A percentile compares a stretch with the other conserved stretches of the same genome.
These are phyloP conservation scores for Cryphonectria japonica DNA, from an alignment of 2,329 filamentous ascomycete species.

Conservation along the genomic window DNA sequence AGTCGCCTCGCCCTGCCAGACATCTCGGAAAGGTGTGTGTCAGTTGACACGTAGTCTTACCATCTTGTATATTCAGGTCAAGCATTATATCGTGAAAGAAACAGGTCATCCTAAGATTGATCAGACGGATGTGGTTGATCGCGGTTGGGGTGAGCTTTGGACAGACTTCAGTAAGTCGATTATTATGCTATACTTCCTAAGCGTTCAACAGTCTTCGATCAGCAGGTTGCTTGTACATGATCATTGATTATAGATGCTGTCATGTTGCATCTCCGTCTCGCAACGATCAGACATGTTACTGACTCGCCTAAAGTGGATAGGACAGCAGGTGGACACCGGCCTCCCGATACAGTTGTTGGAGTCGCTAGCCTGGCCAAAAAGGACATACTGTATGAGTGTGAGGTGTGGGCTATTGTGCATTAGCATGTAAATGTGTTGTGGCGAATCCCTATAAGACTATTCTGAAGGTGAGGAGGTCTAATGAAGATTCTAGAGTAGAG, in stretches of 20 bases:
- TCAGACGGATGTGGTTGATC: conserved; percentile 21
- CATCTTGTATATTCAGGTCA: background rate
- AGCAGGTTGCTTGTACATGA: background rate
- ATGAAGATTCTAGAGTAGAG: background rate
- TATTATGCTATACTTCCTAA: background rate
- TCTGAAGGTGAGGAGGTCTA: too few relatives aligned
- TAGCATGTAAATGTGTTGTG: background rate
- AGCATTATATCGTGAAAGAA: conserved; percentile 26
- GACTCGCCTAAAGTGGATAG: conserved; percentile 13
- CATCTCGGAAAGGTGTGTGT: background rate
- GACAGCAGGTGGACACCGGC: conserved; percentile 20
- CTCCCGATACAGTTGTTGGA: conserved; percentile 23
- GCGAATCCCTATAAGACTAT: background rate
- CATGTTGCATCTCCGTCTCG: too few relatives aligned
- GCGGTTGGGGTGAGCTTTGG: conserved; percentile 23
- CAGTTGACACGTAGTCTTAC: too few relatives aligned
- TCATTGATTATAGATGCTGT: background rate
- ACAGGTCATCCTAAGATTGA: conserved; percentile 20
- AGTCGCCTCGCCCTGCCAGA: background rate
- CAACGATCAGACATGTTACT: background rate
- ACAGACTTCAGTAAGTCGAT: conserved; percentile 15
- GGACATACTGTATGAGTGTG: conserved; percentile 23
- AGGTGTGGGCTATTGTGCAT: conserved; percentile 23
- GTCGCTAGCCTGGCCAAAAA: conserved; percentile 19
- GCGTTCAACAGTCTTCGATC: background rate